Evolutionary conservation across 768 basidiomycete species (phyloP), one percentile per base, ranked within the genome.

Genomic region (Mycena indigotica): DNA sequence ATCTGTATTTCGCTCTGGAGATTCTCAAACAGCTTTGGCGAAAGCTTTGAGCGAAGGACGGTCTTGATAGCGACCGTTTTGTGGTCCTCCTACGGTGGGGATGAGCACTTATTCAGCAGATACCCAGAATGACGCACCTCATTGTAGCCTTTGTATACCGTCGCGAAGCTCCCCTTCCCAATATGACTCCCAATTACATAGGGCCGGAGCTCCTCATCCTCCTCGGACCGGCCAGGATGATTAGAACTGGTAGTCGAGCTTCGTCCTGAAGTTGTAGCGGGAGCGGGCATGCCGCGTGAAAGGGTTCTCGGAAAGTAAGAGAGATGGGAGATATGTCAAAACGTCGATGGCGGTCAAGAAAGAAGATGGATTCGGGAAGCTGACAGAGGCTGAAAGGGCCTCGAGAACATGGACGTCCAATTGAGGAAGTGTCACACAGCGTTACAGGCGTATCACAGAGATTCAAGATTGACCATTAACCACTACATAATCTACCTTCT

Each of bases 1-100:
- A 99, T 98, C 61, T 93, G 87, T 57, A 98, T 98, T 80, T 99
- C 97, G 65, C 91, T 91, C 71, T 97, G 94, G n/a, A 98, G 84
- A 69, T 98, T 98, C 76, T 98, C 95, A 56, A 98, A 86, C 17
- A 98, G 83, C 74, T 98, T 99, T 15, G 91, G 79, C 30, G 88
- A 94, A 32, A 99, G 84, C 64, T 87, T 92, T 67, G 89, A 85
- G 51, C 89, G 85, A 57, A 90, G 88, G 53, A 99, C 93, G 6
- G 94, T 91, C 80, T 99, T 98, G 75, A 99, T 88, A 6, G 97
- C 97, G 32, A 98, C 91, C 49, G 85, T 81, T 13, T 83, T 79
- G 65, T 86, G 83, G 3, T 87, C 88, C 66, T 90, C 88, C 92
- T 95, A 71, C 29, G 50, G 39, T 46, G 13, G n/a, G n/a, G 15